Percentiles rank a stretch among this genome's conserved stretches.
These are phyloP conservation scores for Helminthosporium solani DNA, from an alignment of 2,329 filamentous ascomycete genomes.

Conservation along the genomic window DNA sequence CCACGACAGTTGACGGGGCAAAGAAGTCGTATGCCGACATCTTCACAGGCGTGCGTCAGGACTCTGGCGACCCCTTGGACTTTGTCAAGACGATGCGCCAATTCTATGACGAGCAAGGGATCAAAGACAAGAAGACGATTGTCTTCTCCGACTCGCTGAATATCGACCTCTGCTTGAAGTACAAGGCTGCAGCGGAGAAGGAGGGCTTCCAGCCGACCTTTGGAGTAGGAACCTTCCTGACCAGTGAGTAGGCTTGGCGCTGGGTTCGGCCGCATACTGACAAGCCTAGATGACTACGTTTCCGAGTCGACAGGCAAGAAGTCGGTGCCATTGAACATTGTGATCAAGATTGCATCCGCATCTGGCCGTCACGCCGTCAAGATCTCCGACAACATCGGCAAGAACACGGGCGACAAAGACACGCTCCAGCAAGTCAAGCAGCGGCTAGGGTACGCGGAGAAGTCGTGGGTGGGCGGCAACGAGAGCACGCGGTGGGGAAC, in stretches of 20 bases:
- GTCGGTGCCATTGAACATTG: constrained; percentile 90
- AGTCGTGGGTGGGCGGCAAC: constrained; percentile 78
- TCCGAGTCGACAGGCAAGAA: constrained; percentile 72
- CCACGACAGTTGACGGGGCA: constrained; percentile 42
- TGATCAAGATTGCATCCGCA: constrained; percentile 92
- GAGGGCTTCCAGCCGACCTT: constrained; percentile 84
- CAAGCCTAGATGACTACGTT: constrained; percentile 71
- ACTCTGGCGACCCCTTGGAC: constrained; percentile 80
- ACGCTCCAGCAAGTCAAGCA: constrained; percentile 82
- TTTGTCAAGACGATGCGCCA: constrained; percentile 77
- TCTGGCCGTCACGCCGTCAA: constrained; percentile 82
- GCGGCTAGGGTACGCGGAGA: constrained; percentile 81
- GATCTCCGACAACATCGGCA: constrained; percentile 82
- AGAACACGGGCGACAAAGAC: constrained; percentile 86
- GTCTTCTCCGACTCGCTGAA: constrained; percentile 96
- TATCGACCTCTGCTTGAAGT: constrained; percentile 85
- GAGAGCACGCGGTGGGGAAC: constrained; percentile 80
- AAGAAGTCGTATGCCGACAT: constrained; percentile 72
- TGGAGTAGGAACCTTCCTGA: constrained; percentile 92
- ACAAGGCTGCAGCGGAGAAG: constrained; percentile 79
- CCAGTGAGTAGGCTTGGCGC: constrained; percentile 54
- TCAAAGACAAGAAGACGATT: constrained; percentile 79
- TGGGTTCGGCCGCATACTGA: neutral
- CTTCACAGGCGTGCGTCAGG: constrained; percentile 83
- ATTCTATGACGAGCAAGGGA: constrained; percentile 75